Base-by-base conservation (phyloP, 129 eudicot genomes). In the Cynara cardunculus region DNA sequence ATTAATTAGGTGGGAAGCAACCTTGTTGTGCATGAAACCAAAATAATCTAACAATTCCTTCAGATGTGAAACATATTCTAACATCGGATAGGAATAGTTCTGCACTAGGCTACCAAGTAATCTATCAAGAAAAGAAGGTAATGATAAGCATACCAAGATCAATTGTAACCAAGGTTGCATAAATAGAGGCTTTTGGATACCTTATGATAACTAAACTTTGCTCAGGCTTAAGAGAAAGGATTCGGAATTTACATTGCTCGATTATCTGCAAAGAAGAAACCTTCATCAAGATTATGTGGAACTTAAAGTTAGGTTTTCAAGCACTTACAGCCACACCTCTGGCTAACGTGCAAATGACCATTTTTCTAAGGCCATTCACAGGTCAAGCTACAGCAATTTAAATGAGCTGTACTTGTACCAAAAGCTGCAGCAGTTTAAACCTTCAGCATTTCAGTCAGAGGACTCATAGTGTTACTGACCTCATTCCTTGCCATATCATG, bases 401-500 rank as follows among this genome's bases (percentile, higher is more conserved):
- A n/a, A n/a, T n/a, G n/a, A n/a, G n/a, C n/a, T n/a, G n/a, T n/a
- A n/a, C n/a, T n/a, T n/a, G n/a, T n/a, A n/a, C n/a, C n/a, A n/a
- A n/a, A n/a, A n/a, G n/a, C n/a, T n/a, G n/a, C n/a, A n/a, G 27
- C 14, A 19, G 69, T 64, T 64, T 9, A 64, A 22, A 22, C 13
- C 27, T 64, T 64, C 5, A 64, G 13, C 8, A 7, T 64, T 64
- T 64, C 27, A 22, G 14, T 64, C 22, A 64, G 69, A 64, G 27
- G 69, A 64, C 27, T 21, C 28, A 2, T 21, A 22, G 19, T 64
- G 26, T 19, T 64, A 68, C 90, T 82, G 71, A 92, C 97, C 97
- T 92, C 97, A 71, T 81, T 92, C 62, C 97, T 87, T 78, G 97
- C 86, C 94, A 92, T 92, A 39, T 86, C 97, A 83, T 92, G 94